Evolutionary conservation across 495 filamentous ascomycete genomes (phyloP).

Genomic region (Terfezia boudieri): DNA sequence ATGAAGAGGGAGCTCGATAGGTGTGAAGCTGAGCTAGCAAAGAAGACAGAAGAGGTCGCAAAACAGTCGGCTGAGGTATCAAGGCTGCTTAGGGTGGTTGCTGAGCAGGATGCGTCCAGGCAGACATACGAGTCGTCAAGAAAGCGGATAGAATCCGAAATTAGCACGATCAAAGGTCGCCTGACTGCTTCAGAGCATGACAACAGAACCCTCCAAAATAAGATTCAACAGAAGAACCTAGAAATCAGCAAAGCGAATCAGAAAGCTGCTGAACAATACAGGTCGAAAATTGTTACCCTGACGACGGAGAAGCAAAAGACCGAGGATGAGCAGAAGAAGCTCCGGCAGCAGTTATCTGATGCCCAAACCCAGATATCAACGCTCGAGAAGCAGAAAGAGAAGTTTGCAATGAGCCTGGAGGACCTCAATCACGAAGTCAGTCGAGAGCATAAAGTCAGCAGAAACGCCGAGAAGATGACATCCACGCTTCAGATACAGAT

Average conservation of each 20-base stretch:
- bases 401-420: constrained; percentile 67
- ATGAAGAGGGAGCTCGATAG: constrained; percentile 58
- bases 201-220: constrained; percentile 84
- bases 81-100: constrained; percentile 57
- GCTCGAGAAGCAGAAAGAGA: constrained; percentile 90
- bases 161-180: constrained; percentile 80
- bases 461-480: constrained; percentile 78
- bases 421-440: constrained; percentile 87
- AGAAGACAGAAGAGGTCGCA: constrained; percentile 52
- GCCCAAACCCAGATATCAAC: constrained; percentile 64
- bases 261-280: constrained; percentile 61
- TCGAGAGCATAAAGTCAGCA: constrained; percentile 71
- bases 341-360: constrained; percentile 71
- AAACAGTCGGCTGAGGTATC: constrained; percentile 55
- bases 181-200: constrained; percentile 89
- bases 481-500: constrained; percentile 64
- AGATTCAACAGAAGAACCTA: constrained; percentile 91
- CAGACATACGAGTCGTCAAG: constrained; percentile 27
- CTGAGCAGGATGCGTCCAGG: constrained; percentile 81
- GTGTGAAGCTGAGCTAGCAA: constrained; percentile 43
- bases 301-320: constrained; percentile 67
- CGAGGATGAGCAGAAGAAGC: constrained; percentile 61
- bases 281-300: constrained; percentile 49
- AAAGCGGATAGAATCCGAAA: constrained; percentile 57
- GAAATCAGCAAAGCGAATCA: constrained; percentile 85